These are phyloP conservation scores for Neonectria magnoliae DNA, from an alignment of 2,329 filamentous ascomycete species.

Conservation along the genomic window DNA sequence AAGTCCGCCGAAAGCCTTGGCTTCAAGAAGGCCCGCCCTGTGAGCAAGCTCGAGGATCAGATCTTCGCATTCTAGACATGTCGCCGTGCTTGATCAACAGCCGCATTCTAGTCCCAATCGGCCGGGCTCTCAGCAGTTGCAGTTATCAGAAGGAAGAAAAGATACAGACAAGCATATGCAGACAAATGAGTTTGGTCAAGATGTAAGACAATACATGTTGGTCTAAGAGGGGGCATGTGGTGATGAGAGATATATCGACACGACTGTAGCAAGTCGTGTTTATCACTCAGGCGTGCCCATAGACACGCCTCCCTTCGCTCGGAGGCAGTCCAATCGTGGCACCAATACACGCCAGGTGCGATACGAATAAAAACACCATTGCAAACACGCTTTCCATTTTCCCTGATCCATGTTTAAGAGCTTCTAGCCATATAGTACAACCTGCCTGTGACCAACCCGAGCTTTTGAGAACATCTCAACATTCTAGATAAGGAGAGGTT, in stretches of 20 bases:
- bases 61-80: constrained; percentile 83
- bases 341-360: background rate
- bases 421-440: constrained; percentile 33
- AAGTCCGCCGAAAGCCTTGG: constrained; percentile 90
- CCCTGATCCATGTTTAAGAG: constrained; percentile 21
- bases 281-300: background rate
- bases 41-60: constrained; percentile 98
- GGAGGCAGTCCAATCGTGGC: background rate
- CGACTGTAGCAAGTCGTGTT: constrained; percentile 1
- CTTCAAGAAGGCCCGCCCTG: constrained; percentile 90
- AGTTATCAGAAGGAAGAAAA: constrained; percentile 1
- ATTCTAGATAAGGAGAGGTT: constrained; percentile 21
- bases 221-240: background rate
- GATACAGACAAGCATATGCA: background rate
- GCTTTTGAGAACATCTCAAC: constrained; percentile 25
- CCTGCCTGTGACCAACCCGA: constrained; percentile 9
- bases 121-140: background rate
- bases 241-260: background rate
- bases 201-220: background rate
- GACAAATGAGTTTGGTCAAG: background rate
- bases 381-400: constrained; percentile 38
- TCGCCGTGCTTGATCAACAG: background rate
- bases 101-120: background rate
- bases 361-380: constrained; percentile 12
- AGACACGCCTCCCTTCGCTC: background rate